Percentiles rank a stretch among this genome's conserved stretches.
Conservation (phyloP, 768 basidiomycete species). For the Termitomyces titanicus region DNA sequence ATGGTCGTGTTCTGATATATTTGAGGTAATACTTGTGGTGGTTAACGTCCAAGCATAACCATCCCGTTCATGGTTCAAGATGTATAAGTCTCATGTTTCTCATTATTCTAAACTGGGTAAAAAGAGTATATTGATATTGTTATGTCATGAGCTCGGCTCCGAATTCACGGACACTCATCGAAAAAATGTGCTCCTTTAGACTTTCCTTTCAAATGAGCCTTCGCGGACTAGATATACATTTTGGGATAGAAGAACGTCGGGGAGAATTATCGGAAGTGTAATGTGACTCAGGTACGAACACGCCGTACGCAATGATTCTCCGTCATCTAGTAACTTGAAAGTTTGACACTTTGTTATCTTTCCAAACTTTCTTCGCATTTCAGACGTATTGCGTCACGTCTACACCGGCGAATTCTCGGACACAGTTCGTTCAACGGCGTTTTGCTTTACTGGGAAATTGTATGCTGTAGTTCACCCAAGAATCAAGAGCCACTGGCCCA, state of each 20-base stretch:
- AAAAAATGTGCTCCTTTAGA: background rate
- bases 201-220: background rate
- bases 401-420: background rate
- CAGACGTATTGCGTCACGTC: too few relatives aligned
- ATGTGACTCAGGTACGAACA: conserved; percentile 2
- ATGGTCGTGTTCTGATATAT: background rate
- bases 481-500: background rate
- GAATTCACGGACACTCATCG: background rate
- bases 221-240: background rate
- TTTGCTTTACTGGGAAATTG: background rate
- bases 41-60: background rate
- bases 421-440: background rate
- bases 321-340: too few relatives aligned
- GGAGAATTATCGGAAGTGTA: conserved; percentile 17
- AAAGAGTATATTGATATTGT: background rate
- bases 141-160: too few relatives aligned
- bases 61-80: background rate
- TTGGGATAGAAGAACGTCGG: background rate
- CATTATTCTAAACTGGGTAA: background rate
- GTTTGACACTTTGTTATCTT: background rate
- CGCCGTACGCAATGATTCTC: conserved; percentile 5
- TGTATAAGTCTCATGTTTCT: background rate
- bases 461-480: background rate
- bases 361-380: background rate
- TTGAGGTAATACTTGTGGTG: background rate